Percentiles rank a stretch among this genome's conserved stretches.
Evolutionary conservation across 192 early-diverging fungal genomes (phyloP).

Genomic region (Spizellomyces punctatus): DNA sequence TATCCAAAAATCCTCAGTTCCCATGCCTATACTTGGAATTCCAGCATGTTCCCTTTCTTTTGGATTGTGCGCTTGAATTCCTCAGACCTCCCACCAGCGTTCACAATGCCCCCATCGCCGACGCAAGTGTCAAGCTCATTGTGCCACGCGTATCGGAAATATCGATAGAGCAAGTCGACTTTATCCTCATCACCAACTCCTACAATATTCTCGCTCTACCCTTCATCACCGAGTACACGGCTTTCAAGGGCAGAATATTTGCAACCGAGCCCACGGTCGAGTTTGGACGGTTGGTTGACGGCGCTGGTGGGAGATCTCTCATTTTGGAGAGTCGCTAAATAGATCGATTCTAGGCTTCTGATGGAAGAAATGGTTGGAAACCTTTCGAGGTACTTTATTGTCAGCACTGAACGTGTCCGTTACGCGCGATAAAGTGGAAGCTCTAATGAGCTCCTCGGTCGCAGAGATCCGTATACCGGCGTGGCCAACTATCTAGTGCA

Average conservation of each 20-base stretch:
- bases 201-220: constrained; percentile 78
- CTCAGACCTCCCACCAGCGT: neutral
- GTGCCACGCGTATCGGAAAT: constrained; percentile 8
- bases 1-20: constrained; percentile 23
- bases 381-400: constrained; percentile 39
- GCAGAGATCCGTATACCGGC: constrained; percentile 7
- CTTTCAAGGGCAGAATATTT: constrained; percentile 74
- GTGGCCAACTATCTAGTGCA: neutral
- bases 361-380: constrained; percentile 67
- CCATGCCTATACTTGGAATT: constrained; percentile 26
- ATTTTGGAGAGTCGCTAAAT: neutral
- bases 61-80: constrained; percentile 27
- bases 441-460: neutral
- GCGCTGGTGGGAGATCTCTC: neutral
- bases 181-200: constrained; percentile 75
- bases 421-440: no score
- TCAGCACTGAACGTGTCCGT: no score
- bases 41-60: constrained; percentile 13
- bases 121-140: neutral
- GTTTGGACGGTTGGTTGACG: constrained; percentile 62
- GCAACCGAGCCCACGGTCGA: constrained; percentile 81
- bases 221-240: constrained; percentile 80
- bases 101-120: neutral
- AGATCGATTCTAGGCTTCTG: constrained; percentile 36
- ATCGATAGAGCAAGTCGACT: constrained; percentile 55